Conservation (phyloP, 805 yeast genomes). For the Saccharomycopsis schoenii region DNA sequence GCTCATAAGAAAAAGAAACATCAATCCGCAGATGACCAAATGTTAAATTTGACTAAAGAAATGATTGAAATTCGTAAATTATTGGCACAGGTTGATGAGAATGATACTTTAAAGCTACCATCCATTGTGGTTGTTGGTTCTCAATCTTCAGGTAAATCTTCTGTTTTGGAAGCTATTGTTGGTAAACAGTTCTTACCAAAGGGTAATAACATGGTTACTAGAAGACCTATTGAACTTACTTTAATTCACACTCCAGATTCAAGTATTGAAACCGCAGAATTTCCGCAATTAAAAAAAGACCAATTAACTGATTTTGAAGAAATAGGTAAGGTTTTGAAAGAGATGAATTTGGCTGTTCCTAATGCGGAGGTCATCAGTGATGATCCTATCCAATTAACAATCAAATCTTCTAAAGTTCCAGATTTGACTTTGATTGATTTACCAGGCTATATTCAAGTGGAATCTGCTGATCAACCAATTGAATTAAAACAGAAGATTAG, state of each 20-base stretch:
- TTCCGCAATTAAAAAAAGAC: slow-evolving; percentile 78
- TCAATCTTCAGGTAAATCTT: slow-evolving; percentile 94
- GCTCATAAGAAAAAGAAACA: slow-evolving; percentile 31
- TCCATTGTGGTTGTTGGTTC: slow-evolving; percentile 96
- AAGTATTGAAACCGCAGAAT: slow-evolving; percentile 77
- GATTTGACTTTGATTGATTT: slow-evolving; percentile 90
- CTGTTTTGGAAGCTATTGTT: slow-evolving; percentile 90
- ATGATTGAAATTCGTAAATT: slow-evolving; percentile 93
- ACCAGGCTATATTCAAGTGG: slow-evolving; percentile 96
- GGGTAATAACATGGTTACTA: slow-evolving; percentile 96
- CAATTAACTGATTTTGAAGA: slow-evolving; percentile 80
- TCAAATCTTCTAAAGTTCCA: slow-evolving; percentile 83
- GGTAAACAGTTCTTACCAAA: slow-evolving; percentile 98
- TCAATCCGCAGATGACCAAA: slow-evolving; percentile 62
- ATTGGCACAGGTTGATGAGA: slow-evolving; percentile 62
- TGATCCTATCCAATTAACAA: slow-evolving; percentile 89
- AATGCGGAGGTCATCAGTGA: slow-evolving; percentile 75
- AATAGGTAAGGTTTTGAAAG: slow-evolving; percentile 80
- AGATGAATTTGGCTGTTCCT: slow-evolving; percentile 88
- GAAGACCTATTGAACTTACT: slow-evolving; percentile 94
- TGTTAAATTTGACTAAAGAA: slow-evolving; percentile 82
- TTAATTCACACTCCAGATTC: slow-evolving; percentile 70
- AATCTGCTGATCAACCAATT: slow-evolving; percentile 91
- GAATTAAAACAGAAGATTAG: slow-evolving; percentile 73
- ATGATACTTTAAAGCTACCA: slow-evolving; percentile 74